phyloP scores from a whole-genome alignment of 2,329 filamentous ascomycete species.

The Chaetothyriales sp. region DNA sequence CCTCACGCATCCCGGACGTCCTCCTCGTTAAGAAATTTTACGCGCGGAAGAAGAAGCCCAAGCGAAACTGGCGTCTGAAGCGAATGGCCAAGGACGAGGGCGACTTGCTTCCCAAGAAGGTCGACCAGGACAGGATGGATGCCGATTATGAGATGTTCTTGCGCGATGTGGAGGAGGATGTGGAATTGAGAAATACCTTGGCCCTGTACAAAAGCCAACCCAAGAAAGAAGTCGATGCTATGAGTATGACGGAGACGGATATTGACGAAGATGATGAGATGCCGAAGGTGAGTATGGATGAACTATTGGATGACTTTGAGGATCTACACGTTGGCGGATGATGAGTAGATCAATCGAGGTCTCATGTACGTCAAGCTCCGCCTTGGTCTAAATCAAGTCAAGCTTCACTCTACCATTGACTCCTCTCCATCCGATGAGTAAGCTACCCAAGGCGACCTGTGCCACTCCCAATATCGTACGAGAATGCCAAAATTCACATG shows the following conservation, averaged over 20 bases:
- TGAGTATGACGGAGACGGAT: conserved; percentile 39
- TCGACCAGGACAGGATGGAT: conserved; percentile 78
- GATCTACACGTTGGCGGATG: conserved; percentile 60
- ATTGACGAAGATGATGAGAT: conserved; percentile 51
- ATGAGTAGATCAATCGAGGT: conserved; percentile 12
- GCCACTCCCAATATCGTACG: too few species aligned
- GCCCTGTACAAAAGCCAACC: conserved; percentile 64
- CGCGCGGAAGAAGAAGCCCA: conserved; percentile 67
- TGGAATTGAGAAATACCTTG: conserved; percentile 70
- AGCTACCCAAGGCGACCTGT: too few species aligned
- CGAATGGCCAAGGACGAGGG: conserved; percentile 84
- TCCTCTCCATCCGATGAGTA: too few species aligned
- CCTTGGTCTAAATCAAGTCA: too few species aligned
- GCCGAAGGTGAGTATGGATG: conserved; percentile 62
- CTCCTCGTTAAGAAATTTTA: conserved; percentile 96
- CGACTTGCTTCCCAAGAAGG: conserved; percentile 71
- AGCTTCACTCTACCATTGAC: too few species aligned
- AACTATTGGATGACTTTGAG: conserved; percentile 83
- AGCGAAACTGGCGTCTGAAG: conserved; percentile 85
- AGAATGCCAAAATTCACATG: too few species aligned
- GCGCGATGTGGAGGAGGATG: conserved; percentile 89
- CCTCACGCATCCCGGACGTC: conserved; percentile 74
- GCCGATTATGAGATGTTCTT: conserved; percentile 95
- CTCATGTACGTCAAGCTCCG: background rate
- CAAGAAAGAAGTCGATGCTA: conserved; percentile 37